Evolutionary conservation across 768 basidiomycete genomes (phyloP).

Genomic region (Mycena capillaripes): DNA sequence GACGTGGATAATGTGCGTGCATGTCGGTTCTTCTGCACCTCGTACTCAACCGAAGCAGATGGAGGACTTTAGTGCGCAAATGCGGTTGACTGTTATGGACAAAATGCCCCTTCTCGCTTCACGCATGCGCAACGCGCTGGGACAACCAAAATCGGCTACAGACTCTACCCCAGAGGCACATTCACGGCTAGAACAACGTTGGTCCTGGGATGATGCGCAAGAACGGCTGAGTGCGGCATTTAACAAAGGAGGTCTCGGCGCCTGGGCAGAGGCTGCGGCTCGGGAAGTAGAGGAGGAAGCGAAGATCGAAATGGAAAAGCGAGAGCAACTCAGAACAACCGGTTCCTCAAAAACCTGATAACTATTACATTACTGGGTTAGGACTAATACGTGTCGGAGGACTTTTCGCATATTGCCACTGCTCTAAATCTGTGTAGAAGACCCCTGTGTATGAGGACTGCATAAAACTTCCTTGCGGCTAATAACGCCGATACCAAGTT

Average conservation of each 20-base stretch:
- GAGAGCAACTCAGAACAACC: slow-evolving; percentile 23
- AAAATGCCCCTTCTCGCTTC: slow-evolving; percentile 73
- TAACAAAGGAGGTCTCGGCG: slow-evolving; percentile 68
- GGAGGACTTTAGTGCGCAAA: slow-evolving; percentile 23
- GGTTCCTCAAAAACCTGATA: slow-evolving; percentile 8
- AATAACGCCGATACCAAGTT: too few species aligned
- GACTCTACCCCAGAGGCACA: neutral
- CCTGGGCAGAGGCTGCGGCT: slow-evolving; percentile 67
- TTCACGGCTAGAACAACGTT: slow-evolving; percentile 47
- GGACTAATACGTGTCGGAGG: too few species aligned
- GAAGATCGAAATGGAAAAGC: slow-evolving; percentile 59
- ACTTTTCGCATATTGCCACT: too few species aligned
- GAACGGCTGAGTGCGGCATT: slow-evolving; percentile 68
- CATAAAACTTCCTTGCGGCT: too few species aligned
- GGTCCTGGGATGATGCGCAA: slow-evolving; percentile 70
- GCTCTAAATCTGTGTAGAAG: too few species aligned
- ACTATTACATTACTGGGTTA: neutral
- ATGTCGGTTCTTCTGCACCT: slow-evolving; percentile 14
- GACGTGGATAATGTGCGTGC: slow-evolving; percentile 69
- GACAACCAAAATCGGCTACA: slow-evolving; percentile 41
- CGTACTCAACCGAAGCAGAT: slow-evolving; percentile 3
- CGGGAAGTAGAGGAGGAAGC: slow-evolving; percentile 73
- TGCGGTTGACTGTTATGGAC: slow-evolving; percentile 18
- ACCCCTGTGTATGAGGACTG: too few species aligned
- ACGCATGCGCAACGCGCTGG: slow-evolving; percentile 65